A percentile compares a stretch with the other conserved stretches of the same genome.
Evolutionary conservation across 2,329 filamentous ascomycete genomes (phyloP).

Genomic region (Ceratocystis alfenasii): DNA sequence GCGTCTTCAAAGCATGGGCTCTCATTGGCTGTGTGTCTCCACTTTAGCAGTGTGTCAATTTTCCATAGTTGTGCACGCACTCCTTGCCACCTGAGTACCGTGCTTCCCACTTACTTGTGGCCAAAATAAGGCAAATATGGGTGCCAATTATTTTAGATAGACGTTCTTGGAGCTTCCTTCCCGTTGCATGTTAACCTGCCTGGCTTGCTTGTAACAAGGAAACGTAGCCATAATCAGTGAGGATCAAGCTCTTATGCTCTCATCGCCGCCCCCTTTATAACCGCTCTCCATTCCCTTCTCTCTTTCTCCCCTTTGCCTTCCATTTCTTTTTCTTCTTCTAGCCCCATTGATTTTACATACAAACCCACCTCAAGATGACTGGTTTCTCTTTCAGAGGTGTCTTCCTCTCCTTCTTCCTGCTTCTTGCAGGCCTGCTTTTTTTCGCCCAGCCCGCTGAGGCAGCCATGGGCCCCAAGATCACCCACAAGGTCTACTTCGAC

Average conservation of each 20-base stretch:
- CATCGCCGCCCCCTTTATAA: constrained; percentile 18
- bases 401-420: constrained; percentile 59
- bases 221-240: constrained; percentile 20
- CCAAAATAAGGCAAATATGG: neutral
- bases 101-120: too few species aligned
- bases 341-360: constrained; percentile 42
- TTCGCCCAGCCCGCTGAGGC: constrained; percentile 64
- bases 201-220: neutral
- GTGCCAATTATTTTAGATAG: neutral
- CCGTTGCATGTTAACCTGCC: neutral
- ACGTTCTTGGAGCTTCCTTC: neutral
- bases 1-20: neutral
- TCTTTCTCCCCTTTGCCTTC: constrained; percentile 5
- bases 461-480: constrained; percentile 84
- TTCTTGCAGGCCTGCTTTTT: constrained; percentile 63
- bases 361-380: constrained; percentile 17
- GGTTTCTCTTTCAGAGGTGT: constrained; percentile 55
- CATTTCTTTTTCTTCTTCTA: neutral
- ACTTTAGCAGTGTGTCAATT: neutral
- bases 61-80: constrained; percentile 1
- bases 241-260: constrained; percentile 12
- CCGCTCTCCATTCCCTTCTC: constrained; percentile 20
- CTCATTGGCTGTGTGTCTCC: constrained; percentile 13
- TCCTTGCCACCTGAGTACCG: neutral
- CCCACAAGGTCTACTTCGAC: constrained; percentile 87